Evolutionary conservation across 179 eudicot species (phyloP).

Genomic region (Patellifolia procumbens): DNA sequence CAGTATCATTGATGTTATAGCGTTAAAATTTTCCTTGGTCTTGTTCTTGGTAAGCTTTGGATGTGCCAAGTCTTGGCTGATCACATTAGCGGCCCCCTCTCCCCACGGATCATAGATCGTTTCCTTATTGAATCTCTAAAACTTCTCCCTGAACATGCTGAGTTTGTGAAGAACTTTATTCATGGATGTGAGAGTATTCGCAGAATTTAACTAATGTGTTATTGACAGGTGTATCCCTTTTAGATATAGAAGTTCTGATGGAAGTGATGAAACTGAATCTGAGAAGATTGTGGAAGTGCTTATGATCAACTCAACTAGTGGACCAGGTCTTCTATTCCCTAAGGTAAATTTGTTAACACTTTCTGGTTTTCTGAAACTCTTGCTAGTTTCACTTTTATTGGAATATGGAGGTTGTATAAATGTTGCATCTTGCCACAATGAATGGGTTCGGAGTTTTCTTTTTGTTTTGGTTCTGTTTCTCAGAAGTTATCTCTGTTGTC

Average conservation of each 20-base stretch:
- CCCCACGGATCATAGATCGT: neutral
- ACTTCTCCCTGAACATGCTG: neutral
- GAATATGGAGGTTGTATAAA: neutral
- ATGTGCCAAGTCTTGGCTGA: neutral
- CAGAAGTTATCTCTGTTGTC: neutral
- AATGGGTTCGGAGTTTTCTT: neutral
- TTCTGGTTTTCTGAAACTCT: neutral
- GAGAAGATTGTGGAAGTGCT: constrained; percentile 71
- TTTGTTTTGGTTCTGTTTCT: neutral
- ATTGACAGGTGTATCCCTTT: constrained; percentile 82
- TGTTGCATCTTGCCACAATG: neutral
- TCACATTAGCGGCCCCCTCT: neutral
- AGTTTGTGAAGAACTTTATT: neutral
- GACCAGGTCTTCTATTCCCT: constrained; percentile 91
- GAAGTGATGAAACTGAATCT: constrained; percentile 40
- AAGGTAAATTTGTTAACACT: constrained; percentile 46
- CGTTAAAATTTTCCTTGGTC: neutral
- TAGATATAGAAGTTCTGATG: constrained; percentile 44
- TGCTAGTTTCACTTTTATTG: neutral
- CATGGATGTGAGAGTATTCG: constrained; percentile 3
- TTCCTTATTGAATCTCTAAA: neutral
- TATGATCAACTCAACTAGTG: constrained; percentile 84
- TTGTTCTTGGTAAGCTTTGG: neutral
- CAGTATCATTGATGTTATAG: neutral
- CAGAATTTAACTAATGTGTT: constrained; percentile 16